phyloP scores from a whole-genome alignment of 495 filamentous ascomycete genomes.

The Podospora didyma region DNA sequence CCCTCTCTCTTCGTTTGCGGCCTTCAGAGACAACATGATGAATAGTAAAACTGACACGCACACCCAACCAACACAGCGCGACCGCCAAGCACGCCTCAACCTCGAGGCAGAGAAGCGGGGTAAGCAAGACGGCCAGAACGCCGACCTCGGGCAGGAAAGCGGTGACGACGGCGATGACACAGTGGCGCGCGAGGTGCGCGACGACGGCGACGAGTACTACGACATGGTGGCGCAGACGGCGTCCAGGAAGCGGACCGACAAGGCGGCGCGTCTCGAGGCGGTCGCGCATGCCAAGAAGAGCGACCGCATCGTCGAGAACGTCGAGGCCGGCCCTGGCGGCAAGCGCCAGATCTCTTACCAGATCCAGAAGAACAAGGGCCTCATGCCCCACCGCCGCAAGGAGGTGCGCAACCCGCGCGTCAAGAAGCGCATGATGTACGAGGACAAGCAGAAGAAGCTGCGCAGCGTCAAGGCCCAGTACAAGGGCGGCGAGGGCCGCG shows the following conservation, averaged over 20 bases:
- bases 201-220: slow-evolving; percentile 80
- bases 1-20: too few relatives aligned
- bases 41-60: too few relatives aligned
- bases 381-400: slow-evolving; percentile 85
- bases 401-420: slow-evolving; percentile 89
- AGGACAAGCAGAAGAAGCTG: slow-evolving; percentile 93
- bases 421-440: slow-evolving; percentile 94
- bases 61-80: slow-evolving; percentile 40
- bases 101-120: slow-evolving; percentile 82
- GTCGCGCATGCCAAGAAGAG: slow-evolving; percentile 39
- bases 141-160: slow-evolving; percentile 53
- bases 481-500: slow-evolving; percentile 80
- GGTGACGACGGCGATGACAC: slow-evolving; percentile 59
- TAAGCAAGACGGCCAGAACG: slow-evolving; percentile 57
- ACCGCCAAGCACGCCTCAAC: slow-evolving; percentile 79
- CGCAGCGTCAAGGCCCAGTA: slow-evolving; percentile 76
- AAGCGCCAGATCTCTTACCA: slow-evolving; percentile 86
- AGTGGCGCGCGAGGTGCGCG: slow-evolving; percentile 38
- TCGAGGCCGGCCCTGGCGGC: slow-evolving; percentile 63
- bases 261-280: slow-evolving; percentile 48
- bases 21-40: too few relatives aligned
- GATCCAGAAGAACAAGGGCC: slow-evolving; percentile 96
- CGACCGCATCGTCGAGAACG: slow-evolving; percentile 57
- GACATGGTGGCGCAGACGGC: slow-evolving; percentile 71
- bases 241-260: slow-evolving; percentile 70